Evolutionary conservation across 1,284 basidiomycete genomes (phyloP).

Genomic region (Neonothopanus nambi): DNA sequence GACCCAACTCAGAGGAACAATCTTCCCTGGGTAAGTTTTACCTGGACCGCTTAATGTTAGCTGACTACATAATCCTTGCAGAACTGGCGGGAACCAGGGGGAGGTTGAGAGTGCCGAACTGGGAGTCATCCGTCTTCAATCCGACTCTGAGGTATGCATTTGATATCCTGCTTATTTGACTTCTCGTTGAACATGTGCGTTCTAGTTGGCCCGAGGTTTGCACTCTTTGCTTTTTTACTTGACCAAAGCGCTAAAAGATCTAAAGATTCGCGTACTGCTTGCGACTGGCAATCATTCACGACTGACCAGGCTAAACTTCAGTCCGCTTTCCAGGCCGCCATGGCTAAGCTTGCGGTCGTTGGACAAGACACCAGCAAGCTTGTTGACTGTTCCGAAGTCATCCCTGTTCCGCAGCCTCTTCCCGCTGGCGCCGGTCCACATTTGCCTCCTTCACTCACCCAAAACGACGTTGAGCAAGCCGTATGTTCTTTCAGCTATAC

Average conservation of each 20-base stretch:
- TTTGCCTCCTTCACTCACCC: slow-evolving; percentile 35
- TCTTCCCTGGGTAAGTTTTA: slow-evolving; percentile 28
- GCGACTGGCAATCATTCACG: slow-evolving; percentile 41
- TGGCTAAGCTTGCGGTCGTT: slow-evolving; percentile 37
- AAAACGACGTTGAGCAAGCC: slow-evolving; percentile 36
- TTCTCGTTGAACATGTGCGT: background rate
- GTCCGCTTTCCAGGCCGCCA: slow-evolving; percentile 33
- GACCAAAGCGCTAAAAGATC: background rate
- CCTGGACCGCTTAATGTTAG: background rate
- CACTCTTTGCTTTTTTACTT: too few relatives aligned
- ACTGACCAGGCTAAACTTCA: slow-evolving; percentile 34
- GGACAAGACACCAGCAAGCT: slow-evolving; percentile 31
- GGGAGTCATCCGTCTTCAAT: slow-evolving; percentile 42
- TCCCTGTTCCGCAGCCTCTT: slow-evolving; percentile 32
- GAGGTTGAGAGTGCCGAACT: slow-evolving; percentile 37
- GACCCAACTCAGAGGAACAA: slow-evolving; percentile 33
- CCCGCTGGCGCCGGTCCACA: slow-evolving; percentile 22
- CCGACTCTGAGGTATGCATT: slow-evolving; percentile 32
- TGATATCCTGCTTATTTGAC: slow-evolving; percentile 2
- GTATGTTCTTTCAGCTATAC: slow-evolving; percentile 22
- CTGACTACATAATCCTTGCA: background rate
- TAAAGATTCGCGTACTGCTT: slow-evolving; percentile 32
- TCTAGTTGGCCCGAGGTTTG: background rate
- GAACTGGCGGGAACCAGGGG: slow-evolving; percentile 32
- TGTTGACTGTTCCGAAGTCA: slow-evolving; percentile 40